Base-by-base conservation (phyloP, 2,329 filamentous ascomycete species). In the Penicillium italicum region DNA sequence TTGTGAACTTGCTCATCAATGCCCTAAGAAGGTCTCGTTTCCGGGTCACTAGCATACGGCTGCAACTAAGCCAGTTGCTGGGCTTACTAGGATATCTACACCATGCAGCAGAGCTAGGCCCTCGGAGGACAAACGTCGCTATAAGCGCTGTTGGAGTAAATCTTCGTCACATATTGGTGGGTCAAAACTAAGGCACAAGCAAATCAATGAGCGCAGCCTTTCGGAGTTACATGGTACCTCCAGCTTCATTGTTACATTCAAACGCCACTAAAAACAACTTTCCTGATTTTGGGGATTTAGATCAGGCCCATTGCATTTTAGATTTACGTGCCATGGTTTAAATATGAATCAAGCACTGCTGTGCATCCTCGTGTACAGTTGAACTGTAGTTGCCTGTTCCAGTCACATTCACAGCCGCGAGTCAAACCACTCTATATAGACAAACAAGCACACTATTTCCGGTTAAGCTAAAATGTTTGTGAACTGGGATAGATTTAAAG, bases 221-320 rank as follows among this genome's bases (percentile, higher is more conserved):
- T 42, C 9, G 14, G 18, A 9, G 26, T 31, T 33, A 11, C 30
- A 24, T 33, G 14, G 26, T 22, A 20, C 14, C 10, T 24, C 5
- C 45, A 38, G 31, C 37, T 42, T 50, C 10, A 40, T 52, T 50
- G 53, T 56, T 56, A 51, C 55, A 58, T 56, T 43, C 38, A 24
- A 54, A 24, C 33, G 28, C 45, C 36, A 43, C 33, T 31, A 20
- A 14, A 14, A 33, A 22, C 16, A 12, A 38, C 31, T 38, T 44
- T 28, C 11, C 10, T 30, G 16, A 38, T 34, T 33, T 42, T 31
- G 16, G 30, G 20, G n/a, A 43, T 30, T 37, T 14, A 8, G 16
- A 7, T 36, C 16, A 24, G 20, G 12, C 41, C 12, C 46, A 20
- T 11, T 45, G 11, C 5, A 28, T 38, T 14, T 5, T 20, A 40